Percentiles rank a stretch among this genome's conserved stretches.
These are phyloP conservation scores for Sclerotinia sclerotiorum DNA, from an alignment of 2,329 filamentous ascomycete species.

Conservation along the genomic window DNA sequence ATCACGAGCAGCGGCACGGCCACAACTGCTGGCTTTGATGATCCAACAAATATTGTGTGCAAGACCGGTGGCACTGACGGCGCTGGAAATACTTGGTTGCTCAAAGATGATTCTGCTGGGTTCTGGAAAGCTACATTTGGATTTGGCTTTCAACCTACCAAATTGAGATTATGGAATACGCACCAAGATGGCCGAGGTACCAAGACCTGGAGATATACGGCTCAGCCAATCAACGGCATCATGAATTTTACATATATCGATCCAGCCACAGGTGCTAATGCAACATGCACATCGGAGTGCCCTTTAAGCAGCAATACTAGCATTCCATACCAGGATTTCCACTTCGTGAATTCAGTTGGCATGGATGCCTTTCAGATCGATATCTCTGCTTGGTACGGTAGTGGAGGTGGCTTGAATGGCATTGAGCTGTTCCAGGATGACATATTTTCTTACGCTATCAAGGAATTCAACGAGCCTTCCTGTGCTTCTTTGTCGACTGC, in stretches of 20 bases:
- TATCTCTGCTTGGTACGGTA: slow-evolving; percentile 83
- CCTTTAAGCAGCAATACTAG: slow-evolving; percentile 73
- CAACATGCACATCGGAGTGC: slow-evolving; percentile 77
- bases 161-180: slow-evolving; percentile 85
- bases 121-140: slow-evolving; percentile 81
- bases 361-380: slow-evolving; percentile 87
- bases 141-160: slow-evolving; percentile 84
- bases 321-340: slow-evolving; percentile 79
- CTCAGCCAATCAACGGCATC: slow-evolving; percentile 83
- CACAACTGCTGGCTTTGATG: slow-evolving; percentile 62
- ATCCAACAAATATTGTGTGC: slow-evolving; percentile 82
- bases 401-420: slow-evolving; percentile 79
- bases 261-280: slow-evolving; percentile 63
- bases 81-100: slow-evolving; percentile 77
- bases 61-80: slow-evolving; percentile 66
- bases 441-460: slow-evolving; percentile 81
- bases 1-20: slow-evolving; percentile 67
- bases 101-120: slow-evolving; percentile 72
- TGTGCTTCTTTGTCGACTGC: slow-evolving; percentile 66
- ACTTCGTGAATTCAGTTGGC: slow-evolving; percentile 81
- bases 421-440: slow-evolving; percentile 86
- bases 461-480: slow-evolving; percentile 82
- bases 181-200: slow-evolving; percentile 81
- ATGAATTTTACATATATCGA: slow-evolving; percentile 95
- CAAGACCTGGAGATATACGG: slow-evolving; percentile 82